Conservation (phyloP, 371 early-diverging fungal species). For the Parasitella parasitica region DNA sequence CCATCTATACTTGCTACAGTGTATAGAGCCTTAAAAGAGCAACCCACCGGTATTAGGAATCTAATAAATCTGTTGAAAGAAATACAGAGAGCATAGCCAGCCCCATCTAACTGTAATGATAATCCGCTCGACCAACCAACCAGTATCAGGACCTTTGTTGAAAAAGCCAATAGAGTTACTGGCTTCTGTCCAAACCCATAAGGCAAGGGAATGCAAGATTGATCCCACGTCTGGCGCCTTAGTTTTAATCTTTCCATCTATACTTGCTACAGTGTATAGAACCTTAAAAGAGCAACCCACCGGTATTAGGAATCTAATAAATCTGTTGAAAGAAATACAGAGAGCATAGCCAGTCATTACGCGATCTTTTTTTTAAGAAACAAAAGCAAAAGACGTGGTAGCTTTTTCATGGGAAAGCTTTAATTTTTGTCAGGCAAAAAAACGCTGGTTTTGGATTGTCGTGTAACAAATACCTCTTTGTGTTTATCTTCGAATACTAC, state of each 20-base stretch:
- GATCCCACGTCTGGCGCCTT: conserved; percentile 9
- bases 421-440: too few species aligned
- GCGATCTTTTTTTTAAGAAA: too few species aligned
- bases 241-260: conserved; percentile 7
- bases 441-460: too few species aligned
- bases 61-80: conserved; percentile 12
- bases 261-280: conserved; percentile 7
- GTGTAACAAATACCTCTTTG: too few species aligned
- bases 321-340: conserved; percentile 14
- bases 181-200: conserved; percentile 14
- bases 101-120: background rate
- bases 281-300: conserved; percentile 6
- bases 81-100: conserved; percentile 14
- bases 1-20: conserved; percentile 5
- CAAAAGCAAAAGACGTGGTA: too few species aligned
- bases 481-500: too few species aligned
- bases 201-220: conserved; percentile 11
- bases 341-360: conserved; percentile 16
- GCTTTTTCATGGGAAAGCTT: too few species aligned
- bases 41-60: conserved; percentile 10
- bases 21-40: conserved; percentile 2
- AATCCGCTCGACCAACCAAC: conserved; percentile 1
- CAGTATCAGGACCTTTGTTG: conserved; percentile 12
- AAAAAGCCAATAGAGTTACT: conserved; percentile 7
- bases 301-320: conserved; percentile 6